phyloP scores from a whole-genome alignment of 1,284 basidiomycete species.

The Leccinum pallidistipes region DNA sequence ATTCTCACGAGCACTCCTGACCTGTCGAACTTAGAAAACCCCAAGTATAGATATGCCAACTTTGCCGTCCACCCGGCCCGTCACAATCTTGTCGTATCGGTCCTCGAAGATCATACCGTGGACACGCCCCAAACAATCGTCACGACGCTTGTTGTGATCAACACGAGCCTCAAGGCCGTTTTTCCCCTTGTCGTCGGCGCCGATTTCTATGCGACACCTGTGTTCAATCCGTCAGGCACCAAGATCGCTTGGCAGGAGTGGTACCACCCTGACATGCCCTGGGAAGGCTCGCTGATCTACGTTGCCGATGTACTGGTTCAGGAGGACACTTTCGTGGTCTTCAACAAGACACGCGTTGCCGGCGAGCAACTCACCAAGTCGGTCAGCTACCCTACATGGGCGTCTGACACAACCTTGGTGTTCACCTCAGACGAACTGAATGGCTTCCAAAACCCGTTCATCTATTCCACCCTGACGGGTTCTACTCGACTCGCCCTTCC shows the following conservation, averaged over 20 bases:
- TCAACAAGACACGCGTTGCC: conserved; percentile 41
- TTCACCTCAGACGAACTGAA: conserved; percentile 66
- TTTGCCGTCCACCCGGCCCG: conserved; percentile 29
- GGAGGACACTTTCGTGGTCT: conserved; percentile 29
- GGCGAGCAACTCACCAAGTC: conserved; percentile 50
- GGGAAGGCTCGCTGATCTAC: conserved; percentile 67
- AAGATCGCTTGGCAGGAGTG: conserved; percentile 72
- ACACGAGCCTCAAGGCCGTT: conserved; percentile 34
- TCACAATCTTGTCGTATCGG: conserved; percentile 28
- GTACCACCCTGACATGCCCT: conserved; percentile 83
- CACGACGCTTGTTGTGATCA: conserved; percentile 49
- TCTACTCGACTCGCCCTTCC: conserved; percentile 44
- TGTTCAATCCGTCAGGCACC: conserved; percentile 67
- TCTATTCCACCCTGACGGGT: conserved; percentile 38
- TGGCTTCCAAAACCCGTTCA: conserved; percentile 67
- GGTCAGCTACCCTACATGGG: conserved; percentile 62
- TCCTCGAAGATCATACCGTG: conserved; percentile 61
- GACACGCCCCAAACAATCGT: conserved; percentile 50
- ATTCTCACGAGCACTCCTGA: neutral
- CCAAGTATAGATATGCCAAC: conserved; percentile 56
- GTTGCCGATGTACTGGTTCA: conserved; percentile 50
- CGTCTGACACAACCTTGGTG: conserved; percentile 52
- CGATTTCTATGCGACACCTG: conserved; percentile 58
- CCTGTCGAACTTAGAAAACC: conserved; percentile 15
- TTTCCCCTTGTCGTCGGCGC: conserved; percentile 42